Evolutionary conservation across 352 stramenopile genomes (phyloP).

Genomic region (Pythium utonaiense): DNA sequence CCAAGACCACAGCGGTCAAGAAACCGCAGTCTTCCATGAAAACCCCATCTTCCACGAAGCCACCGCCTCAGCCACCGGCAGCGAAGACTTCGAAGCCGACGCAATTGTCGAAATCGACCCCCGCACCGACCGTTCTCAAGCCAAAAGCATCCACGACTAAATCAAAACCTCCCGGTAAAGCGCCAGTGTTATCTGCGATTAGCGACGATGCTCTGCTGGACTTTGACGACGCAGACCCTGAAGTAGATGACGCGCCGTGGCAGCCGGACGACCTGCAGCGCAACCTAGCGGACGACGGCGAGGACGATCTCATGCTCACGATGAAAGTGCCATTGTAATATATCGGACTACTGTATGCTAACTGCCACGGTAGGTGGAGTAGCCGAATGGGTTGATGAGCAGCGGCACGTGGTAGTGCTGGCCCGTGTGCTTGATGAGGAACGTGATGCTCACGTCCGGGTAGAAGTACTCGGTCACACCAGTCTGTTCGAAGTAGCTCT

Average conservation of each 20-base stretch:
- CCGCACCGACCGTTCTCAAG: not conserved
- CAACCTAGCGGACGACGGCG: slow-evolving; percentile 25
- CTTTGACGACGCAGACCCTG: slow-evolving; percentile 63
- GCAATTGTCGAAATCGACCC: not conserved
- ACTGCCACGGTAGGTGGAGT: slow-evolving; percentile 87
- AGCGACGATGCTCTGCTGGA: slow-evolving; percentile 28
- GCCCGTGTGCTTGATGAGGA: slow-evolving; percentile 62
- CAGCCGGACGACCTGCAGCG: slow-evolving; percentile 39
- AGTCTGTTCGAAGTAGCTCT: slow-evolving; percentile 71
- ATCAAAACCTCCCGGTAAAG: slow-evolving; percentile 11
- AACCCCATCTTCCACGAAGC: not conserved
- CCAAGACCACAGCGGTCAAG: not conserved
- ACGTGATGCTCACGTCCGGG: slow-evolving; percentile 78
- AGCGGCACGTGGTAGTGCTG: slow-evolving; percentile 90
- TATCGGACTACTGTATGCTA: slow-evolving; percentile 24
- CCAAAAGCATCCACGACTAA: not conserved
- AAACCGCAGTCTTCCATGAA: not conserved
- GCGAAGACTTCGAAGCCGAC: not conserved
- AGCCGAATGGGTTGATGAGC: slow-evolving; percentile 87
- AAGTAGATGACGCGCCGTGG: slow-evolving; percentile 48
- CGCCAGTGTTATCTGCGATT: slow-evolving; percentile 7
- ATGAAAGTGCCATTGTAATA: slow-evolving; percentile 21
- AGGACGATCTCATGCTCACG: slow-evolving; percentile 20
- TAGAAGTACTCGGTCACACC: slow-evolving; percentile 82
- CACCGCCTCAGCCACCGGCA: not conserved